A percentile compares a stretch with the other conserved stretches of the same genome.
Conservation (phyloP, 2,329 filamentous ascomycete genomes). For the Cadophora gregata region DNA sequence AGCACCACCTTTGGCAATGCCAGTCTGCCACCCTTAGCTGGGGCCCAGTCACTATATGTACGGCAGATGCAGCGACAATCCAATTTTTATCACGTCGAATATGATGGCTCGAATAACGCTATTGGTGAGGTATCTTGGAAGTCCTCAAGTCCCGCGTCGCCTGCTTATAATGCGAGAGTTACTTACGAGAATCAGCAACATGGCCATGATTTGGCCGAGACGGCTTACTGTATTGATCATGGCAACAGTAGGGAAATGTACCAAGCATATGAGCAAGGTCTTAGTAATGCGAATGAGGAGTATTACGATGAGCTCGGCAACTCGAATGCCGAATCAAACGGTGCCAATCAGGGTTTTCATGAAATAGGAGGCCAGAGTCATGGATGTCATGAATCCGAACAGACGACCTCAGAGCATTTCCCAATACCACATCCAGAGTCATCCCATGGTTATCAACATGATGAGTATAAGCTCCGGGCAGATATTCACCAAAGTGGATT, state of each 20-base stretch:
- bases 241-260: background rate
- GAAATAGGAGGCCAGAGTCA: background rate
- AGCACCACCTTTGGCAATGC: background rate
- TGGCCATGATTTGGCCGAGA: background rate
- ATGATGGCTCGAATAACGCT: background rate
- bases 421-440: background rate
- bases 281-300: background rate
- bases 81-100: background rate
- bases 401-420: background rate
- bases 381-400: background rate
- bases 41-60: background rate
- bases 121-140: background rate
- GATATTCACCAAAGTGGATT: conserved; percentile 17
- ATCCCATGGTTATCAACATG: background rate
- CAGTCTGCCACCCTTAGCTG: background rate
- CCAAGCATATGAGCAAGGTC: background rate
- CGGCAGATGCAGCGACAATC: background rate
- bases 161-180: background rate
- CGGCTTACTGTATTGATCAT: background rate
- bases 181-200: background rate
- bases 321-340: background rate
- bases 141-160: background rate
- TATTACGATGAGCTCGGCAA: no score
- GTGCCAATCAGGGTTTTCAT: background rate
- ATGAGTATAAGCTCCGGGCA: background rate